Evolutionary conservation across 2,329 filamentous ascomycete species (phyloP).

Genomic region (Penicillium sp.): DNA sequence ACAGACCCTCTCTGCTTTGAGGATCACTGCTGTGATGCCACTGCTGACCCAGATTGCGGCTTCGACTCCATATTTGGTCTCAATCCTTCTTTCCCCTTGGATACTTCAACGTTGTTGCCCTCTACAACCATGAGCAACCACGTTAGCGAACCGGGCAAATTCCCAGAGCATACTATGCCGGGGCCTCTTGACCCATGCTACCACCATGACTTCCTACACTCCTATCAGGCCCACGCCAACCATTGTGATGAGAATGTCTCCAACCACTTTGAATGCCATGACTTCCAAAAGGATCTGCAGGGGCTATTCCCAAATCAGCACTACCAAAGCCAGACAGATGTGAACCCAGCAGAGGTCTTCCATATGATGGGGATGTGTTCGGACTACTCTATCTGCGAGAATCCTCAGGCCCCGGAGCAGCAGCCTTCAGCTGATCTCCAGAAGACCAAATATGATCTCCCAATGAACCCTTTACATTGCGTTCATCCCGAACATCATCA

Average conservation of each 20-base stretch:
- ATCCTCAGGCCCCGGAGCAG: constrained; percentile 24
- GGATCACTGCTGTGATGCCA: constrained; percentile 33
- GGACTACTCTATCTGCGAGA: constrained; percentile 28
- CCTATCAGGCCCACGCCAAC: constrained; percentile 22
- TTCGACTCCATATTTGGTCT: constrained; percentile 36
- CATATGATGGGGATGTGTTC: constrained; percentile 37
- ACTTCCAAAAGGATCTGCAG: constrained; percentile 30
- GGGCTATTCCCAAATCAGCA: constrained; percentile 21
- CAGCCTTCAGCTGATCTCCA: constrained; percentile 14
- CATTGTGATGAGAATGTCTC: constrained; percentile 24
- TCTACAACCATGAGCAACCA: constrained; percentile 19
- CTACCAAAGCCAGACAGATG: constrained; percentile 27
- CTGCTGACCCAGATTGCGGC: constrained; percentile 24
- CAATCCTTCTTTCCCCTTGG: constrained; percentile 29
- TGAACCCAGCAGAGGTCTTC: constrained; percentile 37
- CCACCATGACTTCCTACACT: constrained; percentile 24
- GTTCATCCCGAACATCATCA: constrained; percentile 37
- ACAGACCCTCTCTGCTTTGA: constrained; percentile 40
- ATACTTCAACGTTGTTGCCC: constrained; percentile 28
- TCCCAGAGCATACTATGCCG: constrained; percentile 16
- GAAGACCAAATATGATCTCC: constrained; percentile 23
- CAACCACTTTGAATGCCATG: constrained; percentile 31
- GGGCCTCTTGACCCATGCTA: constrained; percentile 18
- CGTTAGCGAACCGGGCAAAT: constrained; percentile 21
- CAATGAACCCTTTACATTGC: constrained; percentile 28